Conservation (phyloP, 768 basidiomycete genomes). For the Lactifluus echinatus region DNA sequence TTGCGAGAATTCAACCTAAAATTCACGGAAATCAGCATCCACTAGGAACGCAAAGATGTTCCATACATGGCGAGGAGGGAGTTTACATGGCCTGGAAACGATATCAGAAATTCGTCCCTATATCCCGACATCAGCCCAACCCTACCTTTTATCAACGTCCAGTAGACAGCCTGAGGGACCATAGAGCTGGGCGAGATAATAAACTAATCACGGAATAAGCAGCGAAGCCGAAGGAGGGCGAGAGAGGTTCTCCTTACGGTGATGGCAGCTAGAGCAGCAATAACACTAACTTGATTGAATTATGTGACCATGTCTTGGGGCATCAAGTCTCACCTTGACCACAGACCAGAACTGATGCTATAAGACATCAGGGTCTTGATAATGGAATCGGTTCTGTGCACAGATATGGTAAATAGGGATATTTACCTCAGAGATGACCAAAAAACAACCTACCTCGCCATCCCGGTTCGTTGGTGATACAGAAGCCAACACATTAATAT, state of each 20-base stretch:
- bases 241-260: conserved; percentile 1
- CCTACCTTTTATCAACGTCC: conserved; percentile 44
- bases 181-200: conserved; percentile 36
- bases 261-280: conserved; percentile 17
- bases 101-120: background rate
- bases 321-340: conserved; percentile 21
- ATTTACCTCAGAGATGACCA: background rate
- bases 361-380: conserved; percentile 24
- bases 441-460: conserved; percentile 29
- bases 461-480: conserved; percentile 38
- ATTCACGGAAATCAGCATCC: background rate
- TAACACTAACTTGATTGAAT: conserved; percentile 14
- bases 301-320: background rate
- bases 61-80: conserved; percentile 44
- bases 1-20: conserved; percentile 11
- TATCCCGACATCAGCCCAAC: background rate
- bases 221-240: background rate
- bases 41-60: background rate
- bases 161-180: conserved; percentile 43
- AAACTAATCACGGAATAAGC: conserved; percentile 9
- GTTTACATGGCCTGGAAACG: conserved; percentile 40
- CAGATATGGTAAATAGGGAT: background rate
- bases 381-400: conserved; percentile 24
- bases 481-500: conserved; percentile 40
- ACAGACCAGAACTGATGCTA: conserved; percentile 24